phyloP scores from a whole-genome alignment of 116 monocot species.

The Phalaenopsis hybrid region DNA sequence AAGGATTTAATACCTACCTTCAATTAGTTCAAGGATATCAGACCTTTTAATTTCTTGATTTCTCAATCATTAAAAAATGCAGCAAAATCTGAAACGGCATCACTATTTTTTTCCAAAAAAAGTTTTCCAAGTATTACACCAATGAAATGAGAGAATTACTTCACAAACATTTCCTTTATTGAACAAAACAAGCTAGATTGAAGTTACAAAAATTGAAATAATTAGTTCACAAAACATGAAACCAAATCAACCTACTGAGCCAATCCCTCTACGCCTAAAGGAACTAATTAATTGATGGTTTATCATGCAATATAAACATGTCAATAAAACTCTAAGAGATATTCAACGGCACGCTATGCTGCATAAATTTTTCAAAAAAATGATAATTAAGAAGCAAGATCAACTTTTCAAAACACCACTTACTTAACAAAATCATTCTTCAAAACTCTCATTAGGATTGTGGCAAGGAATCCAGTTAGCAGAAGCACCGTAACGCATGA shows the following conservation, averaged over 20 bases:
- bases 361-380: not conserved
- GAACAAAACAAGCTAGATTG: no score
- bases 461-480: conserved; percentile 79
- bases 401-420: conserved; percentile 12
- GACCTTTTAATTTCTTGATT: no score
- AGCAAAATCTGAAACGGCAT: no score
- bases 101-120: no score
- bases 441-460: conserved; percentile 72
- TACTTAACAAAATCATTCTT: conserved; percentile 82
- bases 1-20: no score
- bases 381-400: not conserved
- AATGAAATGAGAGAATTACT: no score
- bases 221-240: not conserved
- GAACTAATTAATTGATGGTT: not conserved
- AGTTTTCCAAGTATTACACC: no score
- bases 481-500: conserved; percentile 83
- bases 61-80: no score
- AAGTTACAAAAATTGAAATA: not conserved
- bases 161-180: no score
- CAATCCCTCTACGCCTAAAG: not conserved
- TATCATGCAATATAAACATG: not conserved
- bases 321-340: not conserved
- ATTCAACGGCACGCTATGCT: not conserved
- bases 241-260: not conserved
- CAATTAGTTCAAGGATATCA: no score